Evolutionary conservation across 805 yeast genomes (phyloP).

Genomic region (Candida schatavii): DNA sequence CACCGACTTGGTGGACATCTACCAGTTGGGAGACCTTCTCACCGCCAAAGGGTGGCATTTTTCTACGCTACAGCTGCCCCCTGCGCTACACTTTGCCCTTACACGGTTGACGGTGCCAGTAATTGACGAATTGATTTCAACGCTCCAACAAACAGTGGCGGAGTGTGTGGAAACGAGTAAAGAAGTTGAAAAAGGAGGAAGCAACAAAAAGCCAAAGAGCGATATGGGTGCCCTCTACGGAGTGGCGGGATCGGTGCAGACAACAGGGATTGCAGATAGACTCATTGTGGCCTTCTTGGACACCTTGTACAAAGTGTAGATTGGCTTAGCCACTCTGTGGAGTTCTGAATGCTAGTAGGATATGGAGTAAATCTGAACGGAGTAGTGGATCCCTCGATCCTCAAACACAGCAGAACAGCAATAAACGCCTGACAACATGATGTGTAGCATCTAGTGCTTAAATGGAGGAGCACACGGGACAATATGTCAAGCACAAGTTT

Average conservation of each 20-base stretch:
- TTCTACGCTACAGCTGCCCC: slow-evolving; percentile 80
- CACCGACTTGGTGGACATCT: slow-evolving; percentile 52
- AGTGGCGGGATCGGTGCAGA: slow-evolving; percentile 87
- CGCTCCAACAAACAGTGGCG: slow-evolving; percentile 44
- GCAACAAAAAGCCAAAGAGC: slow-evolving; percentile 29
- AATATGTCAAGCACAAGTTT: too few species aligned
- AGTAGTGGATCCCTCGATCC: too few species aligned
- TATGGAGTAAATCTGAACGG: too few species aligned
- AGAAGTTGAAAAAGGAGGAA: slow-evolving; percentile 14
- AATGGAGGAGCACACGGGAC: too few species aligned
- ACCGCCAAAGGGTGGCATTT: slow-evolving; percentile 82
- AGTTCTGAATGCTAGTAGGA: too few species aligned
- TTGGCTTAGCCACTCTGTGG: too few species aligned
- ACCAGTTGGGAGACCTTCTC: slow-evolving; percentile 73
- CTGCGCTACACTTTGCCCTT: slow-evolving; percentile 88
- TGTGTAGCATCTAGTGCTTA: too few species aligned
- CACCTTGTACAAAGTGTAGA: slow-evolving; percentile 64
- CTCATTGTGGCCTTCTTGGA: slow-evolving; percentile 81
- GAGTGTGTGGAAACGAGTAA: slow-evolving; percentile 30
- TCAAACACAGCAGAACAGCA: too few species aligned
- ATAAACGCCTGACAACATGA: too few species aligned
- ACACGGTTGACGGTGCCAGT: slow-evolving; percentile 67
- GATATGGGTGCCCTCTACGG: slow-evolving; percentile 92
- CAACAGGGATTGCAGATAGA: slow-evolving; percentile 79
- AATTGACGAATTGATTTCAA: slow-evolving; percentile 56